Conservation (phyloP, 1,284 basidiomycete genomes). For the Sanguinoderma infundibulare region DNA sequence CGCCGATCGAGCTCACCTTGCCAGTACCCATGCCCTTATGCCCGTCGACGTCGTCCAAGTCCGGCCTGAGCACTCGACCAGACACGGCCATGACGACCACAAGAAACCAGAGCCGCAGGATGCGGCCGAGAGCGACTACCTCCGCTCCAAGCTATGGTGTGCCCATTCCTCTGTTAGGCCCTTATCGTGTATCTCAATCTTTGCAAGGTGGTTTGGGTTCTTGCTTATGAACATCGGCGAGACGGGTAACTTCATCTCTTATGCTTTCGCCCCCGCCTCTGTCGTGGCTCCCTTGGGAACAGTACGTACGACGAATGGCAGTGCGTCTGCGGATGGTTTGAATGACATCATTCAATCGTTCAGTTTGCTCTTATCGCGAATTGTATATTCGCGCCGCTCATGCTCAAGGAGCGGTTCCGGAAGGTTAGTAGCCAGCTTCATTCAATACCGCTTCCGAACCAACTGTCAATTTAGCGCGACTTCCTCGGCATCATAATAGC, state of each 20-base stretch:
- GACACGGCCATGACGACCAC: slow-evolving; percentile 32
- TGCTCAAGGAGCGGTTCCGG: slow-evolving; percentile 81
- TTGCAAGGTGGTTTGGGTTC: slow-evolving; percentile 87
- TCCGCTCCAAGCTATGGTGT: slow-evolving; percentile 84
- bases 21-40: slow-evolving; percentile 30
- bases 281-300: slow-evolving; percentile 96
- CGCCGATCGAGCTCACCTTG: slow-evolving; percentile 28
- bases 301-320: slow-evolving; percentile 53
- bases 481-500: slow-evolving; percentile 87
- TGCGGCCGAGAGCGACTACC: slow-evolving; percentile 63
- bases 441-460: slow-evolving; percentile 7
- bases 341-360: background rate
- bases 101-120: slow-evolving; percentile 40
- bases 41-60: slow-evolving; percentile 32
- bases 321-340: background rate
- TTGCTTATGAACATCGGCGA: slow-evolving; percentile 92
- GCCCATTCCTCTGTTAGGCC: slow-evolving; percentile 13
- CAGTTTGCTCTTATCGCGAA: slow-evolving; percentile 93
- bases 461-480: slow-evolving; percentile 56
- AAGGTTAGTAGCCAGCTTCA: slow-evolving; percentile 47
- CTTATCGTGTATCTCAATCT: background rate
- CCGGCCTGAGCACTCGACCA: slow-evolving; percentile 1
- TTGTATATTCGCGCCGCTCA: slow-evolving; percentile 90
- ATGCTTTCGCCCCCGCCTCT: slow-evolving; percentile 88
- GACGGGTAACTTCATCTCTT: slow-evolving; percentile 90